Percentiles rank a stretch among this genome's conserved stretches.
Conservation (phyloP, 2,329 filamentous ascomycete genomes). For the Plenodomus tracheiphilus region DNA sequence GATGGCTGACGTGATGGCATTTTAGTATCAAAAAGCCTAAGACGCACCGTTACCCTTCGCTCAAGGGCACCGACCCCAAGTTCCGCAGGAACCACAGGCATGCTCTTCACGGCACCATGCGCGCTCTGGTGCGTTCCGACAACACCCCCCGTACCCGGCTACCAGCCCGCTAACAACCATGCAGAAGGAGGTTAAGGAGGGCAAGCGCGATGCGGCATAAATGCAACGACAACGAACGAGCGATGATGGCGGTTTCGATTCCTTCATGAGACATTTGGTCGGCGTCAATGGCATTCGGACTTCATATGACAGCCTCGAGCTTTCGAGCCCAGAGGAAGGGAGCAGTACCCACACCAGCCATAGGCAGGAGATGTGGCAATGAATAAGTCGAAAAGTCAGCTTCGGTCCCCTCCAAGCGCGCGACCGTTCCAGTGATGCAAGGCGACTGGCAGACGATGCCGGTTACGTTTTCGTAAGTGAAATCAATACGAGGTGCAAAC, state of each 20-base stretch:
- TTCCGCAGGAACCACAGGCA: slow-evolving; percentile 99
- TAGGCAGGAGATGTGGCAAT: slow-evolving; percentile 45
- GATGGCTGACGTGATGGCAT: slow-evolving; percentile 22
- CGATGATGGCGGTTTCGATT: slow-evolving; percentile 42
- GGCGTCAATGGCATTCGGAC: slow-evolving; percentile 48
- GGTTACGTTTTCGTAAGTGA: slow-evolving; percentile 7
- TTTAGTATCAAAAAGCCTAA: slow-evolving; percentile 99
- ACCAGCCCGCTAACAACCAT: slow-evolving; percentile 30
- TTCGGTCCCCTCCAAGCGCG: slow-evolving; percentile 21
- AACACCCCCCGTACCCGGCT: background rate
- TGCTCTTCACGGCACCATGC: slow-evolving; percentile 98
- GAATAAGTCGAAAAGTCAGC: slow-evolving; percentile 43
- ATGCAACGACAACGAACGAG: slow-evolving; percentile 40
- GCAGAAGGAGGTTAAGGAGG: slow-evolving; percentile 97
- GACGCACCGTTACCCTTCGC: slow-evolving; percentile 97
- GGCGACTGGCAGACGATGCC: background rate
- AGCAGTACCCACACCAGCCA: slow-evolving; percentile 34
- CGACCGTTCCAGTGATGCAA: slow-evolving; percentile 20
- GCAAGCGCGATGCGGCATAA: slow-evolving; percentile 87
- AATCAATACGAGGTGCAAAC: slow-evolving; percentile 16
- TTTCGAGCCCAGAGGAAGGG: slow-evolving; percentile 41
- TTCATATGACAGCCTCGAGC: slow-evolving; percentile 43
- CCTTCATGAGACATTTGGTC: slow-evolving; percentile 46
- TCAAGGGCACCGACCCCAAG: slow-evolving; percentile 99
- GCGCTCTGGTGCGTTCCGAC: slow-evolving; percentile 78